Evolutionary conservation across 179 eudicot genomes (phyloP), one percentile per base, ranked within the genome.

Genomic region (Spinacia oleracea): DNA sequence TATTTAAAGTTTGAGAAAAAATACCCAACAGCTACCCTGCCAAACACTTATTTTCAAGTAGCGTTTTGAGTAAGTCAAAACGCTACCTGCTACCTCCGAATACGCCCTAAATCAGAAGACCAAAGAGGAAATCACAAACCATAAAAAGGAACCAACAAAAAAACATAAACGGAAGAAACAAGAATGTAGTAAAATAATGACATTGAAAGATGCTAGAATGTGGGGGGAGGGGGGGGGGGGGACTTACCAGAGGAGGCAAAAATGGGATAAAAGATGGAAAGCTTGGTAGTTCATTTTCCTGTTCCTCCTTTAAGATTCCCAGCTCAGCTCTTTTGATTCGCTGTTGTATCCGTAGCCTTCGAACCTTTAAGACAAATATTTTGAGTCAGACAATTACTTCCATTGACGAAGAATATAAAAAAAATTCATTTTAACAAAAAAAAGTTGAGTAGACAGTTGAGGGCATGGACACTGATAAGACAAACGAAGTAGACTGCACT

Each of bases 221-320:
- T n/a, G n/a, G n/a, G n/a, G n/a, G n/a, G n/a, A n/a, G n/a, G n/a
- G n/a, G n/a, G n/a, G n/a, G n/a, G n/a, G n/a, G 72, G 43, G 8
- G 56, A 74, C 84, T 83, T 83, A 94, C 98, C 94, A 94, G 79
- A 72, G 98, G 97, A 80, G 98, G 98, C 91, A 94, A 86, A 76
- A 93, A 93, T 11, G 97, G 98, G 79, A 94, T 94, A 86, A 93
- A 94, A 35, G 98, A 94, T 31, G 98, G 98, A 69, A 93, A 94
- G 68, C 89, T 82, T 9, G 97, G 97, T 62, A 94, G 88, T 72
- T 94, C 98, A 80, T 87, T 89, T 78, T 94, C 98, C 81, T 85
- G 92, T 78, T 91, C 92, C 34, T 93, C 97, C 38, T 86, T 82
- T 27, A 71, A 67, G 74, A 93, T 89, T 81, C 97, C 94, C 42